These are phyloP conservation scores for Pseudogymnoascus sp. DNA, from an alignment of 2,329 filamentous ascomycete genomes.

Conservation along the genomic window DNA sequence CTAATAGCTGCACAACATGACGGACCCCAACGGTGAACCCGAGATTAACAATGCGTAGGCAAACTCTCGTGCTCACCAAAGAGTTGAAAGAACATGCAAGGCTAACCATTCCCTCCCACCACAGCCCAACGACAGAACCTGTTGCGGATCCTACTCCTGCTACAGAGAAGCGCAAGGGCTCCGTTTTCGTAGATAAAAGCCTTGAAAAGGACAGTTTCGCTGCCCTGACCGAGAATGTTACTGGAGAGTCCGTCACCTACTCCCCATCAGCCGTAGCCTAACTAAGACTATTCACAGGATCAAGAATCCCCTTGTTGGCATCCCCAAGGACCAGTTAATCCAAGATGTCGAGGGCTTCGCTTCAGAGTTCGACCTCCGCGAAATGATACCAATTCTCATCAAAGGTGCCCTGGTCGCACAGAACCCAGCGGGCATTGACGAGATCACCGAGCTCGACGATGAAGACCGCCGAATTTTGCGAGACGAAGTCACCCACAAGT, in stretches of 20 bases:
- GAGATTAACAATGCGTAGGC: conserved; percentile 1
- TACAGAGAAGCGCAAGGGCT: conserved; percentile 12
- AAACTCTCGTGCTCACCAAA: neutral
- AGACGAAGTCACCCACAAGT: conserved; percentile 56
- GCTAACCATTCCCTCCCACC: neutral
- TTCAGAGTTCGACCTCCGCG: conserved; percentile 44
- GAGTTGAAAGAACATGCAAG: neutral
- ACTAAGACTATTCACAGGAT: conserved; percentile 31
- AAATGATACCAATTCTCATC: conserved; percentile 14
- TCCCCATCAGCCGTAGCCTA: neutral
- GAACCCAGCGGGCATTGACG: conserved; percentile 17
- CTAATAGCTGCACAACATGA: neutral
- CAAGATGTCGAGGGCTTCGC: conserved; percentile 51
- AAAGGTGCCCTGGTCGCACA: conserved; percentile 34
- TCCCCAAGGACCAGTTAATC: conserved; percentile 41
- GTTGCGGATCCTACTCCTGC: neutral
- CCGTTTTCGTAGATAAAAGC: conserved; percentile 15
- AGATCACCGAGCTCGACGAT: conserved; percentile 22
- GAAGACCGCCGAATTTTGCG: conserved; percentile 28
- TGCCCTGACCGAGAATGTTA: conserved; percentile 19
- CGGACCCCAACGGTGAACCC: neutral
- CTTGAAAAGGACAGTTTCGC: conserved; percentile 17
- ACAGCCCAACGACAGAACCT: neutral
- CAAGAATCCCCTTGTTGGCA: conserved; percentile 46
- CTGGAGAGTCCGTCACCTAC: conserved; percentile 19